Evolutionary conservation across 331 rosid species (phyloP), one percentile per base, ranked within the genome.

Genomic region (Rosa hybrid): DNA sequence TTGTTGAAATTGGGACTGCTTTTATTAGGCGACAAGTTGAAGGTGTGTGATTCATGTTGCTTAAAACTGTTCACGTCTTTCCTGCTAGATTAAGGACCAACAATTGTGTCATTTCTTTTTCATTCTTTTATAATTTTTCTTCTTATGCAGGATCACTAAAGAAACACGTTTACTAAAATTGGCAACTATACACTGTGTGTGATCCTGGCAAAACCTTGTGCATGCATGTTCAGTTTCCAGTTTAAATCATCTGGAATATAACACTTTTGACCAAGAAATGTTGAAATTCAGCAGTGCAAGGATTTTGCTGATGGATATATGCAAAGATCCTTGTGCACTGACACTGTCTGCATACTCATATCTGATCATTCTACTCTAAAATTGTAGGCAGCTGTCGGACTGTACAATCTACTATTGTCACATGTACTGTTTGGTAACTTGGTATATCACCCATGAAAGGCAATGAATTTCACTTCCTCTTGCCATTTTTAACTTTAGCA

Each of bases 1-100:
- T 94, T 90, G 88, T 94, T 87, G 86, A 89, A 86, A 83, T 94
- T 67, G 98, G 98, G 85, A 92, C 83, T 77, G 96, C 98, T 82
- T 94, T 91, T 81, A 84, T 94, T 72, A 85, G 70, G 87, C 77
- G 70, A 81, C 98, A 94, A 87, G 88, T 94, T 76, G 75, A 91
- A 91, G 98, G 98, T 92, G 77, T 94, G 78, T 67, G 83, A 57
- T 57, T 79, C 38, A 65, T 85, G 46, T 76, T 41, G 18, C 41
- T 57, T 57, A 41, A 59, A 75, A 12, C 16, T 56, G 39, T 54
- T 57, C 16, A 7, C 21, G 42, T 57, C 16, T 50, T 71, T 46
- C 20, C 46, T 54, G 18, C 38, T 72, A 72, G 45, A 49, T 50
- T 50, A 72, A 49, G 62, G 38, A 49, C 76, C 5, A 53, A 18